These are phyloP conservation scores for Bromus sterilis DNA, from an alignment of 176 grass and related monocot genomes.

Conservation along the genomic window DNA sequence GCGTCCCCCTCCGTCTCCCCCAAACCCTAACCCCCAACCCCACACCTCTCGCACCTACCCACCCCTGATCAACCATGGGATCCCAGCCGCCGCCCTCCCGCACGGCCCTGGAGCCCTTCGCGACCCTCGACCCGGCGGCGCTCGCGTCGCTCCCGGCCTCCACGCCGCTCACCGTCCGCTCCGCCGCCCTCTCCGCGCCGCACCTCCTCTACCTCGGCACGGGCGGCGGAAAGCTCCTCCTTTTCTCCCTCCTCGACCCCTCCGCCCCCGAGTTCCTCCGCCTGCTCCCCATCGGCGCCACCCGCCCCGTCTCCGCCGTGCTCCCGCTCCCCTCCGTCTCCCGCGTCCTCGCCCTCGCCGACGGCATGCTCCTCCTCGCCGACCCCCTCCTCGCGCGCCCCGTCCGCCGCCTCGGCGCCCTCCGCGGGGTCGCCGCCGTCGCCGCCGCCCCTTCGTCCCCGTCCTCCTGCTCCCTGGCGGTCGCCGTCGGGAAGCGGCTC, in stretches of 20 bases:
- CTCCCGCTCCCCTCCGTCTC: conserved; percentile 57
- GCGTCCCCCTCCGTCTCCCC: neutral
- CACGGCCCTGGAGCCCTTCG: conserved; percentile 42
- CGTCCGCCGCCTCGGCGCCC: conserved; percentile 62
- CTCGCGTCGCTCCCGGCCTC: conserved; percentile 49
- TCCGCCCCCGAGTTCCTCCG: conserved; percentile 44
- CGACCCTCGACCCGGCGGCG: conserved; percentile 71
- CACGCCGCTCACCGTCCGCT: conserved; percentile 68
- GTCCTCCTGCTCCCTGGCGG: conserved; percentile 32
- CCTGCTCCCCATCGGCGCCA: conserved; percentile 40
- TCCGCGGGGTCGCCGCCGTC: conserved; percentile 52
- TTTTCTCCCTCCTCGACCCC: conserved; percentile 42
- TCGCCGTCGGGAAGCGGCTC: conserved; percentile 53
- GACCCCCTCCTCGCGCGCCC: conserved; percentile 59
- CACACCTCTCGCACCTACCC: neutral
- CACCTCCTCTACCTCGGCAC: conserved; percentile 77
- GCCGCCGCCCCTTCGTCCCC: conserved; percentile 26
- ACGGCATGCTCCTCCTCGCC: conserved; percentile 54
- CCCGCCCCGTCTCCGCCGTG: conserved; percentile 53
- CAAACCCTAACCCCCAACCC: neutral
- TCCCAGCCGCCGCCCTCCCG: conserved; percentile 29
- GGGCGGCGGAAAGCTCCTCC: conserved; percentile 79
- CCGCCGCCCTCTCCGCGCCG: conserved; percentile 47
- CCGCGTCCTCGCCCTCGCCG: conserved; percentile 58
- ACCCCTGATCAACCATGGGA: conserved; percentile 3